These are phyloP conservation scores for Angophora floribunda DNA, from an alignment of 345 rosid genomes.

Conservation along the genomic window DNA sequence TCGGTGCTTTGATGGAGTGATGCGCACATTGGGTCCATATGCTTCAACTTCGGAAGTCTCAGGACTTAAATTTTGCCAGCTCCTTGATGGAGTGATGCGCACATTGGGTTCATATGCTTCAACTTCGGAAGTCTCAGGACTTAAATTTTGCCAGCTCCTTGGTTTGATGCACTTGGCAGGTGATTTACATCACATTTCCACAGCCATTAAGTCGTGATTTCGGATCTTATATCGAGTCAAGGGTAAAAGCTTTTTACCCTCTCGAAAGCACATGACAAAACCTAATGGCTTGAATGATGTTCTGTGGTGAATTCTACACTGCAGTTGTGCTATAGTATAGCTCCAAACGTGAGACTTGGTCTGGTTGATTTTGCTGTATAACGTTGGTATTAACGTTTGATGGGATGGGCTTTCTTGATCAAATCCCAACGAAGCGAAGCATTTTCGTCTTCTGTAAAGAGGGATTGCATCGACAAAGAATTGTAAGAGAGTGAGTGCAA, in stretches of 20 bases:
- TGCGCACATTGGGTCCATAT: not conserved
- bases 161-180: not conserved
- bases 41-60: not conserved
- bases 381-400: not conserved
- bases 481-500: not conserved
- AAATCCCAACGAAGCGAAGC: not conserved
- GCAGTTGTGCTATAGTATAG: rapidly evolving
- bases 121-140: not conserved
- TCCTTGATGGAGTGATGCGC: not conserved
- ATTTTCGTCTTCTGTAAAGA: not conserved
- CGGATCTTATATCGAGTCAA: not conserved
- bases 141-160: not conserved
- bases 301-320: not conserved
- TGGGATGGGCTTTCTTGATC: not conserved
- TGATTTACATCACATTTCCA: not conserved
- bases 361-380: not conserved
- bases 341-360: not conserved
- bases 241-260: not conserved
- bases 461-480: not conserved
- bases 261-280: not conserved
- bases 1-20: not conserved
- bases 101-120: not conserved
- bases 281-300: not conserved
- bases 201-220: not conserved
- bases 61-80: not conserved